phyloP scores from a whole-genome alignment of 1,139 yeast species.

The Saccharomycopsis hybrid region DNA sequence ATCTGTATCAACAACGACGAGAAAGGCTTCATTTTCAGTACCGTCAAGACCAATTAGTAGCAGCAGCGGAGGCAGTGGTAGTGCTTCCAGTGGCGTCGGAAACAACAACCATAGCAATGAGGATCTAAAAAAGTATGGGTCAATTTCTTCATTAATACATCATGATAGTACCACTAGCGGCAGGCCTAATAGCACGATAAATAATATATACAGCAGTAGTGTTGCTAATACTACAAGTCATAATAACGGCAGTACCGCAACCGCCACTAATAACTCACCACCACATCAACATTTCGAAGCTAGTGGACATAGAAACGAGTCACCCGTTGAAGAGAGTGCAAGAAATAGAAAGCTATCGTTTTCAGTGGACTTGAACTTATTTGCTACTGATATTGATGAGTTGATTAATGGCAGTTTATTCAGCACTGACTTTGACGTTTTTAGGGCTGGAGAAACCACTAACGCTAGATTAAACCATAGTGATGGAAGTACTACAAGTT shows the following conservation, averaged over 20 bases:
- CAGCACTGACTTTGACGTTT: too few relatives aligned
- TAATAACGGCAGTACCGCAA: background rate
- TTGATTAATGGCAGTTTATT: background rate
- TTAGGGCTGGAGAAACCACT: too few relatives aligned
- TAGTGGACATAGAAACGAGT: too few relatives aligned
- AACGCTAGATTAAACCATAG: too few relatives aligned
- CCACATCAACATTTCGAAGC: too few relatives aligned
- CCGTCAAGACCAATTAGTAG: too few relatives aligned
- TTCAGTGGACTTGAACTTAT: background rate
- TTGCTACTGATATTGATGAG: background rate
- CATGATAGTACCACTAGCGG: constrained; percentile 3
- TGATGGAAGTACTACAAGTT: too few relatives aligned
- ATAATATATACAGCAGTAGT: too few relatives aligned
- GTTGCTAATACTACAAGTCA: too few relatives aligned
- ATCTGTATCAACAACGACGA: too few relatives aligned
- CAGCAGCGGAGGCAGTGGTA: background rate
- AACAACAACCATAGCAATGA: background rate
- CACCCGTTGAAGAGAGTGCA: background rate
- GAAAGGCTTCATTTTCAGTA: too few relatives aligned
- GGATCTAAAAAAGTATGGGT: background rate
- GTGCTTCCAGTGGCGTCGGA: background rate
- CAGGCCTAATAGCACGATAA: too few relatives aligned
- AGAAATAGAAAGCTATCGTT: background rate
- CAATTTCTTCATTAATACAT: constrained; percentile 8
- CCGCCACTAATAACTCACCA: background rate